Percentiles rank a stretch among this genome's conserved stretches.
Conservation (phyloP, 192 early-diverging fungal genomes). For the Kickxella alabastrina region DNA sequence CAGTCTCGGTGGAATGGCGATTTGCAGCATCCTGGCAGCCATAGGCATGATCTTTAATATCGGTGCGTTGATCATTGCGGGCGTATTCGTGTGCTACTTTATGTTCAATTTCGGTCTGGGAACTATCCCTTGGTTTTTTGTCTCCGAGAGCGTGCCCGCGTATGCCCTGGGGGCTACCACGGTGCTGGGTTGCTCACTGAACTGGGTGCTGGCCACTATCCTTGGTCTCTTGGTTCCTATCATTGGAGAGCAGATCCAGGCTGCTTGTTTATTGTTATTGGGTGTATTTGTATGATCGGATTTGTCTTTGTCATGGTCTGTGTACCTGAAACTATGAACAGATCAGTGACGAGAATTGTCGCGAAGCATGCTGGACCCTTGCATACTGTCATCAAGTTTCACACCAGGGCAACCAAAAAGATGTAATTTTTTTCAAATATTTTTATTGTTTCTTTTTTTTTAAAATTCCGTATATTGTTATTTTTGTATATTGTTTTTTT, state of each 20-base stretch:
- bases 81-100: slow-evolving; percentile 66
- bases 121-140: slow-evolving; percentile 74
- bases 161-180: slow-evolving; percentile 64
- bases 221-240: slow-evolving; percentile 53
- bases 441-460: slow-evolving; percentile 3
- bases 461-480: not conserved
- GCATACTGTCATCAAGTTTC: slow-evolving; percentile 18
- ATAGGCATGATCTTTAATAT: slow-evolving; percentile 53
- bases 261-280: slow-evolving; percentile 61
- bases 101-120: slow-evolving; percentile 71
- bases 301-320: slow-evolving; percentile 56
- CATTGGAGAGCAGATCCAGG: slow-evolving; percentile 25
- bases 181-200: slow-evolving; percentile 61
- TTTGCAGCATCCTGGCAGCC: slow-evolving; percentile 56
- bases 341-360: slow-evolving; percentile 40
- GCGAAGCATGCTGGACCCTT: slow-evolving; percentile 23
- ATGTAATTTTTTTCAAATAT: no score
- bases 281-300: slow-evolving; percentile 42
- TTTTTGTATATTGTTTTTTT: not conserved
- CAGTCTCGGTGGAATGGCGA: slow-evolving; percentile 57
- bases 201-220: slow-evolving; percentile 60
- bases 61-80: slow-evolving; percentile 54
- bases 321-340: slow-evolving; percentile 73
- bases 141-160: slow-evolving; percentile 66
- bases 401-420: not conserved